These are phyloP conservation scores for Metschnikowia proteae DNA, from an alignment of 805 yeast species.

Conservation along the genomic window DNA sequence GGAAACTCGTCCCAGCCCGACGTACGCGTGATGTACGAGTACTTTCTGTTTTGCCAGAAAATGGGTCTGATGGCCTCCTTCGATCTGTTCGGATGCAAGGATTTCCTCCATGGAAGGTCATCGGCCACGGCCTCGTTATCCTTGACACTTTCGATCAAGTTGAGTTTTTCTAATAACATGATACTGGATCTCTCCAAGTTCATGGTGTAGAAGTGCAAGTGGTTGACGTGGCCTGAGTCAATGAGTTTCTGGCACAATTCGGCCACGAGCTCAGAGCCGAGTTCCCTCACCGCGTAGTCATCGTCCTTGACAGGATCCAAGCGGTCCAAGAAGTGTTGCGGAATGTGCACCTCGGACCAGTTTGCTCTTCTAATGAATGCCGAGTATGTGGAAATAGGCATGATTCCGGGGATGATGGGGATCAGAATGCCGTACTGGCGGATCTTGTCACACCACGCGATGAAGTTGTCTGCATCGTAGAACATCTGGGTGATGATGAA, in stretches of 20 bases:
- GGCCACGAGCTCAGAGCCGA: constrained; percentile 77
- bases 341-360: constrained; percentile 87
- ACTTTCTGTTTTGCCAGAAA: constrained; percentile 93
- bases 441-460: constrained; percentile 73
- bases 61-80: constrained; percentile 88
- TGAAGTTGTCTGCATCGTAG: constrained; percentile 84
- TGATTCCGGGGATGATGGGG: constrained; percentile 95
- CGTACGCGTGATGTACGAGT: constrained; percentile 83
- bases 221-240: constrained; percentile 70
- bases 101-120: constrained; percentile 84
- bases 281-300: constrained; percentile 80
- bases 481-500: constrained; percentile 96
- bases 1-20: constrained; percentile 98
- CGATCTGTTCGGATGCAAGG: constrained; percentile 73
- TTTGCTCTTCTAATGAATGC: constrained; percentile 89
- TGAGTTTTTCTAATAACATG: constrained; percentile 77
- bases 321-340: constrained; percentile 62
- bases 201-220: constrained; percentile 96
- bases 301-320: constrained; percentile 86
- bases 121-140: constrained; percentile 39
- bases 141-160: constrained; percentile 46
- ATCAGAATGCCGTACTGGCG: constrained; percentile 69
- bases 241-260: constrained; percentile 76
- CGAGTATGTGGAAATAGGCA: constrained; percentile 97
- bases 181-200: constrained; percentile 88